Percentiles rank a stretch among this genome's conserved stretches.
Evolutionary conservation across 2,329 filamentous ascomycete genomes (phyloP).

Genomic region (Cryoendolithus antarcticus): DNA sequence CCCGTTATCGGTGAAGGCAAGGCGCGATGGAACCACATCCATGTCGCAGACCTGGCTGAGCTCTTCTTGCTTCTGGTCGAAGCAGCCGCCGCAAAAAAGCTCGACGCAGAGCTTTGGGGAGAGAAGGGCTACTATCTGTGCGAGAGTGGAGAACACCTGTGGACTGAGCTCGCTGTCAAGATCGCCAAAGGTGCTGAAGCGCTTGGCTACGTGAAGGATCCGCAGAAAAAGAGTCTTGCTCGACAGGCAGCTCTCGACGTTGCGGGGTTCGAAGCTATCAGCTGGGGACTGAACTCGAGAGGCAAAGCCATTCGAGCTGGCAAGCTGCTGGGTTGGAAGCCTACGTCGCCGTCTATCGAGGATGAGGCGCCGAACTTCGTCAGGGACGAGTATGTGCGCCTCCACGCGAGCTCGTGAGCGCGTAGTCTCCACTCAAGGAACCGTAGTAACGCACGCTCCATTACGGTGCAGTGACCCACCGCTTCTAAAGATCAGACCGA

Average conservation of each 20-base stretch:
- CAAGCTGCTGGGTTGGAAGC: slow-evolving; percentile 50
- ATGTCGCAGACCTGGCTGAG: slow-evolving; percentile 46
- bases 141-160: slow-evolving; percentile 50
- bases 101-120: slow-evolving; percentile 41
- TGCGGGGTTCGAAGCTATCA: slow-evolving; percentile 36
- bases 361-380: slow-evolving; percentile 20
- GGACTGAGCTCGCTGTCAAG: slow-evolving; percentile 29
- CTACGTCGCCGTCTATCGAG: slow-evolving; percentile 24
- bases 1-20: slow-evolving; percentile 47
- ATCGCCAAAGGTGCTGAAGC: slow-evolving; percentile 13
- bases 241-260: slow-evolving; percentile 35
- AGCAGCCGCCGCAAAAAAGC: slow-evolving; percentile 34
- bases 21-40: slow-evolving; percentile 44
- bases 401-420: slow-evolving; percentile 2
- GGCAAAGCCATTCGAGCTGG: slow-evolving; percentile 43
- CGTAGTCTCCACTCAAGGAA: too few relatives aligned
- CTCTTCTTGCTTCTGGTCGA: slow-evolving; percentile 45
- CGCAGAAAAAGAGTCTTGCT: slow-evolving; percentile 42
- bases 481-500: too few relatives aligned
- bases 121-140: slow-evolving; percentile 54
- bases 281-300: slow-evolving; percentile 51
- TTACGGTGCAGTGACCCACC: too few relatives aligned
- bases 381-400: slow-evolving; percentile 17
- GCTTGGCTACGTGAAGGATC: slow-evolving; percentile 39
- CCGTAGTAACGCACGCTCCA: too few relatives aligned